Base-by-base conservation (phyloP, 106 monocot species). In the Narthecium ossifragum region DNA sequence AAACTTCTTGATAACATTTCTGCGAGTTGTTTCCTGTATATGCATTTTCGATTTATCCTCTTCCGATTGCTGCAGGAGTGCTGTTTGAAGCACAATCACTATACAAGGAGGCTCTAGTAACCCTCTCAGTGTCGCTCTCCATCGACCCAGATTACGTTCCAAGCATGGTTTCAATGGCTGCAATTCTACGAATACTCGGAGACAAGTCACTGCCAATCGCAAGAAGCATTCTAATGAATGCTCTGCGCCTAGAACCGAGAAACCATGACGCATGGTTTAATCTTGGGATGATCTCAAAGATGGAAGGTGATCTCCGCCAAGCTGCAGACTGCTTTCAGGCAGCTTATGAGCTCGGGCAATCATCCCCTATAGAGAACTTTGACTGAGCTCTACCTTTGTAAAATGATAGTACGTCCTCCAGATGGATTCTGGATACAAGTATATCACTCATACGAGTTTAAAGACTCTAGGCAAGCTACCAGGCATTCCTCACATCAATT, bases 251-350 rank as follows among this genome's bases (percentile, higher is more conserved):
- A 11, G 92, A 92, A 4, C 81, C 78, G 15, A 71, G 68, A 30
- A 79, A 73, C 67, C 88, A 88, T 33, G 68, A 73, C 12, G 88
- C 85, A 5, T 93, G 92, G 92, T 55, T 85, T 34, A 63, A 74
- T 46, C 80, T 93, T 4, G 88, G 88, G 5, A 47, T 67, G 50
- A 59, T 79, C 20, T 75, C 60, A 11, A 84, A 79, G 61, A 53
- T 17, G 6, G 88, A 93, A 59, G 92, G 88, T 23, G 72, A 65
- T 1, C 26, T 79, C 34, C 36, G 21, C 10, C 73, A 88, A 55
- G 92, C 92, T 46, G 84, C 84, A 30, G 92, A 93, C 50, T 88
- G 88, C 63, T 93, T 93, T 52, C 78, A 93, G 60, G 79, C 80
- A 53, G 92, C 88, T 8, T 81, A 75, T 63, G 88, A 88, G 23